A percentile compares a stretch with the other conserved stretches of the same genome.
Conservation (phyloP, 495 filamentous ascomycete genomes). For the Talaromyces proteolyticus region DNA sequence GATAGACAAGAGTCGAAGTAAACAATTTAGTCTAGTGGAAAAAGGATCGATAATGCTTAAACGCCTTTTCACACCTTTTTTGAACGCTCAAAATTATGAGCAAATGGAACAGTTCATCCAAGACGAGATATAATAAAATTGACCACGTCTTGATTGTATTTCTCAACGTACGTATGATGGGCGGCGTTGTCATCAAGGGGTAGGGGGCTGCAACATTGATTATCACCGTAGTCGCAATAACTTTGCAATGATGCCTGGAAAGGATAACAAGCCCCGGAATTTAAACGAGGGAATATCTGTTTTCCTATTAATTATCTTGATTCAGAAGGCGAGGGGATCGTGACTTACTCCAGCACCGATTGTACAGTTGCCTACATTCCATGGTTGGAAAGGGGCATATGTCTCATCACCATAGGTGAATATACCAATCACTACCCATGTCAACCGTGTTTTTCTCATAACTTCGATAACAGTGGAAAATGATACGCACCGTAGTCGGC, state of each 20-base stretch:
- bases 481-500: conserved; percentile 15
- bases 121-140: conserved; percentile 16
- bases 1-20: too few relatives aligned
- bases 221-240: conserved; percentile 21
- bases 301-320: not conserved
- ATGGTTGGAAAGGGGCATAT: conserved; percentile 14
- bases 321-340: not conserved
- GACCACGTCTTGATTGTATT: conserved; percentile 18
- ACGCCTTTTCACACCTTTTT: too few relatives aligned
- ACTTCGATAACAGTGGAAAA: too few relatives aligned
- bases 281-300: conserved; percentile 17
- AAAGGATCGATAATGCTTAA: too few relatives aligned
- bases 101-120: not conserved
- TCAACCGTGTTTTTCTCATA: too few relatives aligned
- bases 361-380: conserved; percentile 19
- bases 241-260: conserved; percentile 11
- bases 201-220: conserved; percentile 13
- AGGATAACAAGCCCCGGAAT: conserved; percentile 15
- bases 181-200: conserved; percentile 11
- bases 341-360: conserved; percentile 18
- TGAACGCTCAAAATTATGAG: too few relatives aligned
- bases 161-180: conserved; percentile 13
- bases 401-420: conserved; percentile 22
- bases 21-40: too few relatives aligned
- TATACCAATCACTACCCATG: conserved; percentile 15